Conservation (phyloP, 2,329 filamentous ascomycete species). For the Anisogramma anomala region DNA sequence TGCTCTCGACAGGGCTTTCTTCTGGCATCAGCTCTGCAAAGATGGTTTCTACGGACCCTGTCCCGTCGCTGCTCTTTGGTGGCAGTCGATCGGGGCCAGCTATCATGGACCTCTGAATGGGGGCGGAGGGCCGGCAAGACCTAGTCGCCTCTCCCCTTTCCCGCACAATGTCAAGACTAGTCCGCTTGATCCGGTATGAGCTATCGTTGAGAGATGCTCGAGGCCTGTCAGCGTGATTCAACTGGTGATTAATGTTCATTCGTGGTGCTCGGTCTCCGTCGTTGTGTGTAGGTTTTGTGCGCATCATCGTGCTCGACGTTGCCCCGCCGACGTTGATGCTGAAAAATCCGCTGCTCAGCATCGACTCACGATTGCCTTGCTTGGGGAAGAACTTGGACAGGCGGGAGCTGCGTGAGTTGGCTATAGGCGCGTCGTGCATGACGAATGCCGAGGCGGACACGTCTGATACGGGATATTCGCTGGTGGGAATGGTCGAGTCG, state of each 20-base stretch:
- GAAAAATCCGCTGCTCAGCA: slow-evolving; percentile 4
- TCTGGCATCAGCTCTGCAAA: background rate
- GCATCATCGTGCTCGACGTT: slow-evolving; percentile 1
- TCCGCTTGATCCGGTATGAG: background rate
- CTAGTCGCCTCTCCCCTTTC: slow-evolving; percentile 9
- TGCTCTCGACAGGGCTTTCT: background rate
- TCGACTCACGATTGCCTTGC: background rate
- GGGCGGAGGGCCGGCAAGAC: background rate
- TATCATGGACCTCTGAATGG: background rate
- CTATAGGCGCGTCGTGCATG: background rate
- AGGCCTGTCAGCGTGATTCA: background rate
- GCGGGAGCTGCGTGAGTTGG: slow-evolving; percentile 5
- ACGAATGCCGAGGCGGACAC: background rate
- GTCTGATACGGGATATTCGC: background rate
- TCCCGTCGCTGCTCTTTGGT: background rate
- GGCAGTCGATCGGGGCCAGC: background rate
- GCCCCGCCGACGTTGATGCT: slow-evolving; percentile 5
- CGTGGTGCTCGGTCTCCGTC: background rate
- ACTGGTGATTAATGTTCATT: background rate
- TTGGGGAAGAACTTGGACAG: slow-evolving; percentile 3
- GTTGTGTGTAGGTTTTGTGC: background rate
- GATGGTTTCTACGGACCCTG: background rate
- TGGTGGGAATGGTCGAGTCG: background rate
- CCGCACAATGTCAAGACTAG: slow-evolving; percentile 10
- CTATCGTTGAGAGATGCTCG: background rate